Evolutionary conservation across 1,284 basidiomycete genomes (phyloP).

Genomic region (Lignosus rhinocerotis): DNA sequence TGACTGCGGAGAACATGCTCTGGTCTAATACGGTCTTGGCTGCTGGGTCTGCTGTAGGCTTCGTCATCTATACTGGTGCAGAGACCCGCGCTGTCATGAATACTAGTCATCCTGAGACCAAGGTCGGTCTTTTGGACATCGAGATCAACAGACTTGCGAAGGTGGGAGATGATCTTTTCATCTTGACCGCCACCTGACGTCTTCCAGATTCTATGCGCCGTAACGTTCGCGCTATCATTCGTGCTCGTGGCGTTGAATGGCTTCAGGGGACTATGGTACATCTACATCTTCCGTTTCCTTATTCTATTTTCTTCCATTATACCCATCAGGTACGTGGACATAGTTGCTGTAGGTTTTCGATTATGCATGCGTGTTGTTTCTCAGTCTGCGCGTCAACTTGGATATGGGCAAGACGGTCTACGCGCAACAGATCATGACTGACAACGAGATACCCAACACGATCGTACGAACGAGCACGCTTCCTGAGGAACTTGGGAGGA

Average conservation of each 20-base stretch:
- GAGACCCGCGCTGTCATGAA: constrained; percentile 99
- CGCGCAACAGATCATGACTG: constrained; percentile 92
- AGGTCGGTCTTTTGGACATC: constrained; percentile 88
- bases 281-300: constrained; percentile 95
- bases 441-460: constrained; percentile 90
- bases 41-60: constrained; percentile 89
- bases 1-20: constrained; percentile 91
- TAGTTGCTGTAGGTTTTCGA: not conserved
- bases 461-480: constrained; percentile 97
- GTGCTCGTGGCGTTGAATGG: constrained; percentile 95
- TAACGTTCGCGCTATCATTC: constrained; percentile 91
- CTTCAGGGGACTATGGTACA: constrained; percentile 94
- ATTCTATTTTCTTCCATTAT: constrained; percentile 99
- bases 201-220: constrained; percentile 84
- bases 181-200: not conserved
- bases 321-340: constrained; percentile 82
- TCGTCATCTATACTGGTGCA: constrained; percentile 92
- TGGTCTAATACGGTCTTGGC: constrained; percentile 99
- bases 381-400: constrained; percentile 92
- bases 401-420: constrained; percentile 99
- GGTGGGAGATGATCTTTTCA: constrained; percentile 46
- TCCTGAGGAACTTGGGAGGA: constrained; percentile 94
- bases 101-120: constrained; percentile 95
- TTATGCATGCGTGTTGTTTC: not conserved
- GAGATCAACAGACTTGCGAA: constrained; percentile 98